Conservation (phyloP, 2,329 filamentous ascomycete species). For the Neodidymelliopsis sp. region DNA sequence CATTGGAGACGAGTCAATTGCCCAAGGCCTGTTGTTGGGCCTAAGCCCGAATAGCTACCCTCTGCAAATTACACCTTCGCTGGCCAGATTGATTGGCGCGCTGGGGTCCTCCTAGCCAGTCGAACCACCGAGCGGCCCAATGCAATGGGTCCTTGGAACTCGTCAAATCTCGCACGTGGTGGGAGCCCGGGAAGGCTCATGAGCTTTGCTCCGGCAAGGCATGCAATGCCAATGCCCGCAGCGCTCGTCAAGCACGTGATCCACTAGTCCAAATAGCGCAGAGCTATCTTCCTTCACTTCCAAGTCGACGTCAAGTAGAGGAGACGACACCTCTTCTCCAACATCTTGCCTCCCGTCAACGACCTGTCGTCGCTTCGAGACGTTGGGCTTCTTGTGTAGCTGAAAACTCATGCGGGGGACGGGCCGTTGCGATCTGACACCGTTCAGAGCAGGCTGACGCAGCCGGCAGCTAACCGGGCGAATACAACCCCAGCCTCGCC, state of each 20-base stretch:
- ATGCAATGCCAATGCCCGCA: slow-evolving; percentile 16
- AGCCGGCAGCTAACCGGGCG: slow-evolving; percentile 19
- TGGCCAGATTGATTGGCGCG: slow-evolving; percentile 13
- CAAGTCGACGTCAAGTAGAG: too few species aligned
- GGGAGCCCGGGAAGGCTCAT: background rate
- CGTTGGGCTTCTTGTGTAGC: slow-evolving; percentile 11
- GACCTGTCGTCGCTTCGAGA: slow-evolving; percentile 5
- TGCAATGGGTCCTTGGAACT: slow-evolving; percentile 10
- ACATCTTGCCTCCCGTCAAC: background rate
- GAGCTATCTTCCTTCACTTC: too few species aligned
- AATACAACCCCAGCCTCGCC: slow-evolving; percentile 22
- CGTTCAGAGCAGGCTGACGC: slow-evolving; percentile 26
- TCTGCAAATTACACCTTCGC: slow-evolving; percentile 11
- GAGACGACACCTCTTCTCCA: background rate
- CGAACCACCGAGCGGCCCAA: slow-evolving; percentile 24
- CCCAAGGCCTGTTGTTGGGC: slow-evolving; percentile 10
- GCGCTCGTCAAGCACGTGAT: slow-evolving; percentile 15
- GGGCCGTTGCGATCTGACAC: slow-evolving; percentile 41
- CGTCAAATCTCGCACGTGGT: slow-evolving; percentile 12
- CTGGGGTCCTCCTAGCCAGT: slow-evolving; percentile 10
- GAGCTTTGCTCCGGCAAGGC: slow-evolving; percentile 10
- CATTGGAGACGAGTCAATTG: slow-evolving; percentile 16
- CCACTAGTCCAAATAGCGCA: slow-evolving; percentile 6
- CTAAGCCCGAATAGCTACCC: slow-evolving; percentile 12
- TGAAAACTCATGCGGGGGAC: slow-evolving; percentile 26